Evolutionary conservation across 495 filamentous ascomycete species (phyloP).

Genomic region (Trichoderma erinaceum): DNA sequence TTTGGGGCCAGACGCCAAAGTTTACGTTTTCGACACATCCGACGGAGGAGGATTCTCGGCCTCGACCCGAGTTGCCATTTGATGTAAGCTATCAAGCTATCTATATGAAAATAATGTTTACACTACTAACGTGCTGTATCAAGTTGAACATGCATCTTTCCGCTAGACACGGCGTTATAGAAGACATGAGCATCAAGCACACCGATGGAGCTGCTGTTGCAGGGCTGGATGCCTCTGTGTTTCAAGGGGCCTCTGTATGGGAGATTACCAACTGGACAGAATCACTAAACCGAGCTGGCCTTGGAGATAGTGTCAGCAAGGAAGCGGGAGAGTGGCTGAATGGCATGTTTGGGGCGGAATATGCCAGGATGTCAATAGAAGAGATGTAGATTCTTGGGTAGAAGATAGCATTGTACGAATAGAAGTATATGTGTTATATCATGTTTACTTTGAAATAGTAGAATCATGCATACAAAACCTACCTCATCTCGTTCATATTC

Average conservation of each 20-base stretch:
- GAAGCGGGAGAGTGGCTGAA: conserved; percentile 32
- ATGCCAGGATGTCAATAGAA: neutral
- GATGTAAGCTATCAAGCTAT: conserved; percentile 22
- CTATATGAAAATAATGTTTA: conserved; percentile 3
- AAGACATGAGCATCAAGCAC: conserved; percentile 18
- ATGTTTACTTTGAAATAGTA: neutral
- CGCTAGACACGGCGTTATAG: conserved; percentile 13
- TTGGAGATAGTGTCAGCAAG: conserved; percentile 16
- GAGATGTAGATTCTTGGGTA: neutral
- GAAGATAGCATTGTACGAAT: neutral
- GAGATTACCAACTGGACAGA: conserved; percentile 36
- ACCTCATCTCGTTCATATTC: too few species aligned
- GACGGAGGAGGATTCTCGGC: conserved; percentile 49
- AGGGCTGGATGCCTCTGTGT: conserved; percentile 16
- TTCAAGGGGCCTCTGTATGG: conserved; percentile 30
- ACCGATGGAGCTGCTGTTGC: conserved; percentile 17
- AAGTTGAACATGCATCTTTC: conserved; percentile 7
- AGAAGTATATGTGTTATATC: neutral
- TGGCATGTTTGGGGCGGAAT: conserved; percentile 28
- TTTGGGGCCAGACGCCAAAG: conserved; percentile 75
- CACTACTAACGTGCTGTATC: neutral
- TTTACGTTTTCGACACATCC: conserved; percentile 62
- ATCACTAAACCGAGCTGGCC: conserved; percentile 16
- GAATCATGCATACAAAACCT: too few species aligned
- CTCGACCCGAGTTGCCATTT: conserved; percentile 40